phyloP scores from a whole-genome alignment of 305 asterid species.

The Lippia alba region DNA sequence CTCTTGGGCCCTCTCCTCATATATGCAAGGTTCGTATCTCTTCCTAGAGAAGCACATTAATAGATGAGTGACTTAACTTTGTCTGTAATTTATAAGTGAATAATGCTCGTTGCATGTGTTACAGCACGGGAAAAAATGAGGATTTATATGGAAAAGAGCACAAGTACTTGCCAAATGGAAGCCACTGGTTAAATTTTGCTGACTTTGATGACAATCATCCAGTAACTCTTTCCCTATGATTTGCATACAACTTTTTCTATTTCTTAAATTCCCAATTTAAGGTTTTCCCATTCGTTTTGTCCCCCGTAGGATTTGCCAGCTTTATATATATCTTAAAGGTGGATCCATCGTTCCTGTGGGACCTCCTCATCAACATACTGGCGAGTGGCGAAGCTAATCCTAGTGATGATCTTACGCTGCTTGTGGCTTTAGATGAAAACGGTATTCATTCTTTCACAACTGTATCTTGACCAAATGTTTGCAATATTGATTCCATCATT shows the following conservation, averaged over 20 bases:
- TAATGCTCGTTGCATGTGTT: not conserved
- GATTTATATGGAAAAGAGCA: conserved; percentile 60
- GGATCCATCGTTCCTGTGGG: conserved; percentile 88
- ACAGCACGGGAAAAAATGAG: conserved; percentile 72
- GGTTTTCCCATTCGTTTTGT: conserved; percentile 16
- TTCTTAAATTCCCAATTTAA: not conserved
- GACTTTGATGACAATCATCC: conserved; percentile 96
- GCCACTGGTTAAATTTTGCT: conserved; percentile 84
- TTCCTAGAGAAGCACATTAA: conserved; percentile 17
- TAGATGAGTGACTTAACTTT: not conserved
- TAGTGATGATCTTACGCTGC: conserved; percentile 68
- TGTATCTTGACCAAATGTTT: not conserved
- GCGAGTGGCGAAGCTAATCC: conserved; percentile 75
- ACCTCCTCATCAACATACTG: conserved; percentile 73
- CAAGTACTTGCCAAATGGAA: conserved; percentile 70
- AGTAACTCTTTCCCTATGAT: conserved; percentile 48
- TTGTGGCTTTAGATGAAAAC: conserved; percentile 76
- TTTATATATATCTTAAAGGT: conserved; percentile 81
- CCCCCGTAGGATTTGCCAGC: conserved; percentile 83
- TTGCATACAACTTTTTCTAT: not conserved
- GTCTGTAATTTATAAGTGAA: not conserved
- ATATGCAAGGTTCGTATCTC: conserved; percentile 70
- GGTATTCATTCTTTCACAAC: conserved; percentile 48
- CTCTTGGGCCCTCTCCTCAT: conserved; percentile 92
- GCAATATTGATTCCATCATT: conserved; percentile 13